Conservation (phyloP, 139 green algal genomes). For the Edaphochlamys debaryana region DNA sequence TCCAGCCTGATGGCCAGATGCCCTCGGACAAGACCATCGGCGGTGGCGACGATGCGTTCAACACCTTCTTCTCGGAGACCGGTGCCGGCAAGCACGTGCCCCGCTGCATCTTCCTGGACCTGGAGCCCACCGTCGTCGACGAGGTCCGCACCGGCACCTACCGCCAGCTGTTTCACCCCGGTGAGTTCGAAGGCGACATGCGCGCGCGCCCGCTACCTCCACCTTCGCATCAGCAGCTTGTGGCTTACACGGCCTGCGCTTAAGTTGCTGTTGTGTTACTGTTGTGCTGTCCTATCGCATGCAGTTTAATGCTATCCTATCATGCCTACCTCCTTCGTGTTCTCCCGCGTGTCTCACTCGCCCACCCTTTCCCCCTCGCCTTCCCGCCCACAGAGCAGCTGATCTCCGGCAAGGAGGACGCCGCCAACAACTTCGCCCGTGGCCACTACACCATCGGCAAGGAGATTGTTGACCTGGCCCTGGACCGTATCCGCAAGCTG, state of each 20-base stretch:
- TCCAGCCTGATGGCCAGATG: constrained; percentile 98
- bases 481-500: constrained; percentile 95
- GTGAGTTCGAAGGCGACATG: too few relatives aligned
- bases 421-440: constrained; percentile 76
- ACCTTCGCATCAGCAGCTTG: too few relatives aligned
- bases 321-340: too few relatives aligned
- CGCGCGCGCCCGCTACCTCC: too few relatives aligned
- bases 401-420: constrained; percentile 95
- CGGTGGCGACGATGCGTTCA: constrained; percentile 92
- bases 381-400: constrained; percentile 86
- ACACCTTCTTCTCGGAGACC: constrained; percentile 98
- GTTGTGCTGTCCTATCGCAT: too few relatives aligned
- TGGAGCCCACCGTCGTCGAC: constrained; percentile 97
- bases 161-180: constrained; percentile 97
- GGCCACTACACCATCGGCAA: constrained; percentile 96
- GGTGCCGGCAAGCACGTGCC: constrained; percentile 95
- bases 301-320: too few relatives aligned
- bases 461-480: constrained; percentile 95
- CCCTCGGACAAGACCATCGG: constrained; percentile 95
- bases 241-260: too few relatives aligned
- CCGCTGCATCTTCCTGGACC: constrained; percentile 92
- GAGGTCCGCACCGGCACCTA: constrained; percentile 97
- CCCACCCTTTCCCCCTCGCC: neutral
- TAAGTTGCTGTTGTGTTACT: too few relatives aligned
- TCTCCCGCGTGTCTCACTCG: too few relatives aligned